Conservation (phyloP, 2,329 filamentous ascomycete genomes). For the Aspergillus eucalypticola region DNA sequence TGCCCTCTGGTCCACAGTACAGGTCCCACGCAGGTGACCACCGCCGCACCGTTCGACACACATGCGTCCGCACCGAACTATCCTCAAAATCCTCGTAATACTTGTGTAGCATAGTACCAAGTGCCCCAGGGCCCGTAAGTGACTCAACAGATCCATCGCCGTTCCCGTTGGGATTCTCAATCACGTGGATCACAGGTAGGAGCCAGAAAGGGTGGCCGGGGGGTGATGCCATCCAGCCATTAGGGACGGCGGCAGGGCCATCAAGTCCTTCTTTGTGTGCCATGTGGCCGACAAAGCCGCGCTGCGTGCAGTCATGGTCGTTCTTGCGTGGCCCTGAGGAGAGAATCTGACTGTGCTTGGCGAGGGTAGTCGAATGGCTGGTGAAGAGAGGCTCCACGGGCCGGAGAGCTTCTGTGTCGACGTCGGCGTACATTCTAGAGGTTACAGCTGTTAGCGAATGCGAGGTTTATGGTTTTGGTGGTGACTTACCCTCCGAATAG, state of each 20-base stretch:
- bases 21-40: slow-evolving; percentile 14
- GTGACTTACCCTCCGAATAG: slow-evolving; percentile 19
- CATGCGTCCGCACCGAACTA: slow-evolving; percentile 8
- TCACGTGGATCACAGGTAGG: slow-evolving; percentile 18
- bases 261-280: slow-evolving; percentile 16
- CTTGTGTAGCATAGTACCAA: slow-evolving; percentile 17
- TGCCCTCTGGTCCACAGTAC: slow-evolving; percentile 13
- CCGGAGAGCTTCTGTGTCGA: slow-evolving; percentile 24
- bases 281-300: slow-evolving; percentile 25
- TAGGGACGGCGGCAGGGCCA: slow-evolving; percentile 20
- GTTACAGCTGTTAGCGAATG: not conserved
- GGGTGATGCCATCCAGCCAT: slow-evolving; percentile 26
- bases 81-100: slow-evolving; percentile 12
- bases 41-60: slow-evolving; percentile 13
- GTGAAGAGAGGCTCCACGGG: slow-evolving; percentile 18
- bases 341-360: slow-evolving; percentile 8
- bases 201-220: slow-evolving; percentile 26
- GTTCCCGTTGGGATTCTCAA: slow-evolving; percentile 21
- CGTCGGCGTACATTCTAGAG: slow-evolving; percentile 24
- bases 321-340: not conserved
- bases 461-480: not conserved
- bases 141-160: slow-evolving; percentile 23
- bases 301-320: slow-evolving; percentile 2
- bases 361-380: slow-evolving; percentile 15
- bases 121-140: slow-evolving; percentile 19